phyloP scores from a whole-genome alignment of 371 early-diverging fungal species.

The Mucor racemosus region DNA sequence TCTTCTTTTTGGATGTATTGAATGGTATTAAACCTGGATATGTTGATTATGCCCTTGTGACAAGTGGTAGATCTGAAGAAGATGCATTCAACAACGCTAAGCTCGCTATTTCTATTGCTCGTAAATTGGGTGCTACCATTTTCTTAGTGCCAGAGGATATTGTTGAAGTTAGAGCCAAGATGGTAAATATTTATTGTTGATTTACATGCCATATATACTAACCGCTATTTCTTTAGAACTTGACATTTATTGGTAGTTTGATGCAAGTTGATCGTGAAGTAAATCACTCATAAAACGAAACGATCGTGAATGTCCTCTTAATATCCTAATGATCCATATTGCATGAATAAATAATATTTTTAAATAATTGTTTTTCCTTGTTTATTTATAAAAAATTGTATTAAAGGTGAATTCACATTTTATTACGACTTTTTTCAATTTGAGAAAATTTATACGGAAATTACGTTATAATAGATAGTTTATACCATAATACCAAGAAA shows the following conservation, averaged over 20 bases:
- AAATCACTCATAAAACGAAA: neutral
- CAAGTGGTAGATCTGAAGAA: conserved; percentile 78
- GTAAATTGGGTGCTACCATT: conserved; percentile 95
- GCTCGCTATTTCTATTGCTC: conserved; percentile 94
- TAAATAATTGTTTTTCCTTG: neutral
- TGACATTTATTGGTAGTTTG: conserved; percentile 16
- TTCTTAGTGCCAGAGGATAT: conserved; percentile 96
- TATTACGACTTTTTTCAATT: too few relatives aligned
- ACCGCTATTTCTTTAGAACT: neutral
- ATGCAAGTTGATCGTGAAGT: conserved; percentile 13
- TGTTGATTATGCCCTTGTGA: conserved; percentile 88
- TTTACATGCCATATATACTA: too few relatives aligned
- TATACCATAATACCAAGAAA: too few relatives aligned
- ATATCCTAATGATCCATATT: neutral
- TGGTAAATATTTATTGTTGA: conserved; percentile 34
- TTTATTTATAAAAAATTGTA: too few relatives aligned
- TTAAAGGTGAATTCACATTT: too few relatives aligned
- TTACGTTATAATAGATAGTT: too few relatives aligned
- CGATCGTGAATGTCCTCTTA: too few relatives aligned
- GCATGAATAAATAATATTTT: neutral
- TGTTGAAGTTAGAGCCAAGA: conserved; percentile 88
- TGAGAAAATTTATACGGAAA: too few relatives aligned
- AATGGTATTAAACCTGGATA: conserved; percentile 90
- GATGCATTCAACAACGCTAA: conserved; percentile 86
- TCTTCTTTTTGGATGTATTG: conserved; percentile 90